phyloP scores from a whole-genome alignment of 2,329 filamentous ascomycete genomes.

The Sporothrix luriei region DNA sequence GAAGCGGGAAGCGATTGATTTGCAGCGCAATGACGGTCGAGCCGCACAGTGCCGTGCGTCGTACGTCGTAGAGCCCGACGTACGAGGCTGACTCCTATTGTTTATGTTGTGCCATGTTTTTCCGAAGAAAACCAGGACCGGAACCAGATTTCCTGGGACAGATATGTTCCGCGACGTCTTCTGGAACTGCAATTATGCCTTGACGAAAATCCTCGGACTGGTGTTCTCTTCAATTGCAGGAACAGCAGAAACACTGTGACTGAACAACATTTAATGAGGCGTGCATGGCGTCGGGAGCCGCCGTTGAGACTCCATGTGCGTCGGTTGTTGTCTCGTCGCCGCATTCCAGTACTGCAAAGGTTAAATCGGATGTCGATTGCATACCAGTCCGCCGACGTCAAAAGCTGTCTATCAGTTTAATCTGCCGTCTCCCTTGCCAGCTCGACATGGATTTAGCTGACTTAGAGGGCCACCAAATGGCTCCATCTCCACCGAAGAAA shows the following conservation, averaged over 20 bases:
- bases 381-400: not conserved
- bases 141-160: not conserved
- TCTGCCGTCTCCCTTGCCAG: constrained; percentile 17
- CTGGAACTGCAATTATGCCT: constrained; percentile 25
- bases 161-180: constrained; percentile 18
- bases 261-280: not conserved
- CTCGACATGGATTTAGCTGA: constrained; percentile 3
- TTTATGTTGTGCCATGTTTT: not conserved
- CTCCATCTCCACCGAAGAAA: constrained; percentile 11
- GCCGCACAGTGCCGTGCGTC: not conserved
- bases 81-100: constrained; percentile 15
- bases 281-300: not conserved
- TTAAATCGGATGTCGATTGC: not conserved
- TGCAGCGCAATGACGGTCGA: constrained; percentile 18
- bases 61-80: not conserved
- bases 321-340: not conserved
- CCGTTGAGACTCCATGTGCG: constrained; percentile 21
- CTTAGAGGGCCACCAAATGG: constrained; percentile 2
- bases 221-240: constrained; percentile 8
- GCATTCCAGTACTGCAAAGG: not conserved
- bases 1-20: constrained; percentile 21
- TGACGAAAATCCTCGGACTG: constrained; percentile 4
- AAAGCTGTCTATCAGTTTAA: not conserved
- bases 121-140: not conserved
- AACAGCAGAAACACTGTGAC: not conserved